Base-by-base conservation (phyloP, 164 flowering plant genomes). In the Macadamia tetraphylla region DNA sequence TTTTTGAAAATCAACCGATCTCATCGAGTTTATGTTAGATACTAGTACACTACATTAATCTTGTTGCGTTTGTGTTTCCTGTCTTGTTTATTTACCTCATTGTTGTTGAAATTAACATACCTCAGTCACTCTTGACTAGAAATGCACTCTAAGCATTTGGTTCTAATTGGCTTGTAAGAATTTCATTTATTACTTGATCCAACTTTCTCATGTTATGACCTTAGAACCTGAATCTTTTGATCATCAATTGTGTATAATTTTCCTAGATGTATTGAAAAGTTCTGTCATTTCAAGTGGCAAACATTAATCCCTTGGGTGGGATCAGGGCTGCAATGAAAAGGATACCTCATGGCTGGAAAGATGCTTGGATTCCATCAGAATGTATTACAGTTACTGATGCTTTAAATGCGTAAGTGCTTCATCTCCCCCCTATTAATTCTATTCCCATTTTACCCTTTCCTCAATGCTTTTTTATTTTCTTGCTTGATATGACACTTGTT, bases 161-260 rank as follows among this genome's bases (percentile, higher is more conserved):
- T 73, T 94, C 99, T 73, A 97, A 94, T 80, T 94, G 97, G 97
- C 99, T 97, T 0, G 99, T 94, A 68, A 83, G 95, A 63, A 58
- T 64, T 58, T 51, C 58, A 13, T 1, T 32, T 42, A 57, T 30
- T 13, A 56, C 68, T 49, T 49, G 18, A 35, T 42, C 31, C 40
- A 31, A 59, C 69, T 35, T 57, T 4, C n/a, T 17, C 43, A 61
- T 62, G 6, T 40, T 13, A 63, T 30, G 29, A 9, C 42, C 67
- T 42, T 9, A 63, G n/a, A 32, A 9, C 42, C 67, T 42, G 7
- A 14, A 31, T 30, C 30, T 49, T 10, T 29, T 23, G 12, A 15
- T 30, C 13, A 12, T 32, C 32, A 29, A 6, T 30, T 40, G 29
- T 46, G 57, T 53, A 53, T 17, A 53, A 53, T 29, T 46, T 48